These are phyloP conservation scores for Diaporthe amygdali DNA, from an alignment of 2,329 filamentous ascomycete genomes.

Conservation along the genomic window DNA sequence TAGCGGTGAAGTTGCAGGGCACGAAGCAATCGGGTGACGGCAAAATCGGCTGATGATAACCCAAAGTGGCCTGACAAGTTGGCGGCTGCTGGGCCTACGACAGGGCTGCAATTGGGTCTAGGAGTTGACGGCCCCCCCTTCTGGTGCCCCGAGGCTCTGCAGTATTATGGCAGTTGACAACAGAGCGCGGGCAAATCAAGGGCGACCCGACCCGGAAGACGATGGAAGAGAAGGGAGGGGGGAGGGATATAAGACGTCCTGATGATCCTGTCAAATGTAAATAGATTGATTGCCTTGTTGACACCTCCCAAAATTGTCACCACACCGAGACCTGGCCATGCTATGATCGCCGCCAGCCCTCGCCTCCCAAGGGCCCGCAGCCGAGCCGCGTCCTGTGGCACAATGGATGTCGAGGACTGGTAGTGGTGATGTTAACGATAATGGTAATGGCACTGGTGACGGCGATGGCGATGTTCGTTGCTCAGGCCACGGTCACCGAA, in stretches of 20 bases:
- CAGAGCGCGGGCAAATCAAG: not conserved
- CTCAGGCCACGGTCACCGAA: not conserved
- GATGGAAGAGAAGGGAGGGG: not conserved
- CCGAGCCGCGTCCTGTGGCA: not conserved
- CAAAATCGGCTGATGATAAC: slow-evolving; percentile 22
- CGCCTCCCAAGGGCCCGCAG: not conserved
- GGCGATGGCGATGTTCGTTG: not conserved
- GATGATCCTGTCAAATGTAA: not conserved
- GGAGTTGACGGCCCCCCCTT: not conserved
- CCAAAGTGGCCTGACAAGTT: slow-evolving; percentile 20
- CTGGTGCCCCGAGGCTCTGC: not conserved
- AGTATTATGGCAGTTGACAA: not conserved
- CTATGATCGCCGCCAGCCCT: not conserved
- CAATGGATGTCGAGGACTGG: not conserved
- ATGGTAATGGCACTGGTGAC: not conserved
- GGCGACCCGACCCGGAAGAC: not conserved
- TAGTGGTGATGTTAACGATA: not conserved
- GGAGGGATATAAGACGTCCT: not conserved
- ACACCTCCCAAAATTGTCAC: not conserved
- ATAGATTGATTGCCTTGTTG: not conserved
- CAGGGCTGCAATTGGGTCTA: not conserved
- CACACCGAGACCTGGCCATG: not conserved
- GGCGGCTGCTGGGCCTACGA: not conserved
- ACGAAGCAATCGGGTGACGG: slow-evolving; percentile 14
- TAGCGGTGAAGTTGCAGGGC: slow-evolving; percentile 4